A percentile compares a stretch with the other conserved stretches of the same genome.
Conservation (phyloP, 2,329 filamentous ascomycete species). For the Neofusicoccum sp. region DNA sequence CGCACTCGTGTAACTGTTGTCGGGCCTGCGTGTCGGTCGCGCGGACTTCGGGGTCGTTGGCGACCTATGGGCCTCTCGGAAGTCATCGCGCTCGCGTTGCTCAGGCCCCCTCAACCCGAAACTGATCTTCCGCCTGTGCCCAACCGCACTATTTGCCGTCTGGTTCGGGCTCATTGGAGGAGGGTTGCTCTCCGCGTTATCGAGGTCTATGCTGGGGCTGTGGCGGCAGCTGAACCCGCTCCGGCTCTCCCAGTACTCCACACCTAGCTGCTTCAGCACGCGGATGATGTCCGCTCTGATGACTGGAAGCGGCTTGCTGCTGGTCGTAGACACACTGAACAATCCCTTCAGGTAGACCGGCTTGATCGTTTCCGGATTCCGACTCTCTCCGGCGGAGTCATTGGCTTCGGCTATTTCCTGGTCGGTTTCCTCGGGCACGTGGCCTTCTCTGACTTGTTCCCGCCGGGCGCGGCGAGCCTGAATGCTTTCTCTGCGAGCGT, state of each 20-base stretch:
- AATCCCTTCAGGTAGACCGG: conserved; percentile 95
- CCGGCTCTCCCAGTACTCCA: conserved; percentile 90
- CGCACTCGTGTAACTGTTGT: conserved; percentile 82
- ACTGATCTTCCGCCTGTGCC: conserved; percentile 78
- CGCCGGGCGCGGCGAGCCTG: conserved; percentile 78
- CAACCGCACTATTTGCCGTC: conserved; percentile 39
- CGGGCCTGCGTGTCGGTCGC: conserved; percentile 53
- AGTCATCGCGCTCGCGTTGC: conserved; percentile 68
- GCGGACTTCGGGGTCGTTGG: conserved; percentile 53
- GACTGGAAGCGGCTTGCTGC: conserved; percentile 80
- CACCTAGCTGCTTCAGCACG: conserved; percentile 81
- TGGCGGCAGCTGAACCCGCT: conserved; percentile 92
- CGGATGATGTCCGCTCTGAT: conserved; percentile 90
- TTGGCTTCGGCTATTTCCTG: conserved; percentile 66
- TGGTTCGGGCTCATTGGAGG: conserved; percentile 33
- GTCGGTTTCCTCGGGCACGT: conserved; percentile 90
- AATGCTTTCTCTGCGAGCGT: conserved; percentile 88
- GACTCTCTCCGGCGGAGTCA: conserved; percentile 47
- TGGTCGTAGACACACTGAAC: conserved; percentile 96
- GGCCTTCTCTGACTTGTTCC: conserved; percentile 71
- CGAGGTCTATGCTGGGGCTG: conserved; percentile 84
- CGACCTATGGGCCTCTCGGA: conserved; percentile 61
- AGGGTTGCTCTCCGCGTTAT: conserved; percentile 60
- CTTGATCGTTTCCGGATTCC: conserved; percentile 78
- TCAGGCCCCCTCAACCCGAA: conserved; percentile 70